Evolutionary conservation across 352 stramenopile genomes (phyloP).

Genomic region (Pythium inflatum): DNA sequence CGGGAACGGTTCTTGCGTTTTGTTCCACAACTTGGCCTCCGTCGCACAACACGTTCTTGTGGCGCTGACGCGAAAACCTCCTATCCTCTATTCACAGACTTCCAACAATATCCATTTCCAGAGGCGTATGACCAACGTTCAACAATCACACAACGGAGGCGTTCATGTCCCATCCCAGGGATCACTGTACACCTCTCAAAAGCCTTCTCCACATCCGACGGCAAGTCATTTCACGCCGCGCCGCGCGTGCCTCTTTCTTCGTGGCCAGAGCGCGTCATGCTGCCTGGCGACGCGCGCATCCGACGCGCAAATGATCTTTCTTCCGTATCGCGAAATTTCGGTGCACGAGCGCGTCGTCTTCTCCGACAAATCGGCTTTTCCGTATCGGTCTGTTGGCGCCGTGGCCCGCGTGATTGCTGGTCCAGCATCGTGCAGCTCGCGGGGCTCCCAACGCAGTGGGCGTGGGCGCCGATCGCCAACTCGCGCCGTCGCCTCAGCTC

Average conservation of each 20-base stretch:
- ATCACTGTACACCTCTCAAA: conserved; percentile 1
- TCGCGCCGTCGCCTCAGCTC: conserved; percentile 23
- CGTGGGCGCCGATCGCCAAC: conserved; percentile 22
- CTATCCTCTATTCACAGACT: neutral
- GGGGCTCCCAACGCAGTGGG: conserved; percentile 13
- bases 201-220: neutral
- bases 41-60: too few species aligned
- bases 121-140: neutral
- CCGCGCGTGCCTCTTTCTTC: neutral
- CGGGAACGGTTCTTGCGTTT: neutral
- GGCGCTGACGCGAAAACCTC: conserved; percentile 4
- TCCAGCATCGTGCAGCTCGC: conserved; percentile 9
- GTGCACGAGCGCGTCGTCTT: neutral
- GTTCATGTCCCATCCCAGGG: neutral
- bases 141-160: conserved; percentile 8
- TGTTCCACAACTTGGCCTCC: too few species aligned
- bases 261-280: conserved; percentile 2
- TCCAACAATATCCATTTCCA: neutral
- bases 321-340: neutral
- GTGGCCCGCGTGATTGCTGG: conserved; percentile 23
- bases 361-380: conserved; percentile 19
- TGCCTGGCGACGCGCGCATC: conserved; percentile 7
- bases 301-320: neutral
- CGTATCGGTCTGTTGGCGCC: conserved; percentile 17
- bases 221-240: neutral